Conservation (phyloP, 192 early-diverging fungal species). For the Podila clonocystis region DNA sequence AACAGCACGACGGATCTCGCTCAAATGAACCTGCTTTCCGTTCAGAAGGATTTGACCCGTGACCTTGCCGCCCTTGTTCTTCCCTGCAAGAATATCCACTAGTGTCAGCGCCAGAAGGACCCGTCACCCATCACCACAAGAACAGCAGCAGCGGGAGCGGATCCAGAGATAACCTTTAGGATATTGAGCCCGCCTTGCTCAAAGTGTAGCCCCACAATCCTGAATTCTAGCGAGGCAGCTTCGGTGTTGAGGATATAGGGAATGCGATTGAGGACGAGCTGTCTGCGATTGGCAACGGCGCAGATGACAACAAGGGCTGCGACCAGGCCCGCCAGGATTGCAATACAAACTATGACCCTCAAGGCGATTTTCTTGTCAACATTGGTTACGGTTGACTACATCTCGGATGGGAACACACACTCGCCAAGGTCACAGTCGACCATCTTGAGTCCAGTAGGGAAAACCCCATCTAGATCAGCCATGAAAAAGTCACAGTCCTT, state of each 20-base stretch:
- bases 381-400: background rate
- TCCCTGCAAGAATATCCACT: conserved; percentile 80
- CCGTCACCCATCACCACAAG: conserved; percentile 85
- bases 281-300: conserved; percentile 22
- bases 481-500: conserved; percentile 53
- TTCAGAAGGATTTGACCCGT: conserved; percentile 63
- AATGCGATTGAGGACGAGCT: conserved; percentile 8
- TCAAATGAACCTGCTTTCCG: conserved; percentile 48
- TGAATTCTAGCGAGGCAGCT: conserved; percentile 41
- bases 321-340: conserved; percentile 23
- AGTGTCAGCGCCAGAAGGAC: conserved; percentile 81
- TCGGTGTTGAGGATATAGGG: conserved; percentile 22
- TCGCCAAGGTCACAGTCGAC: conserved; percentile 61
- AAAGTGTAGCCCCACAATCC: conserved; percentile 38
- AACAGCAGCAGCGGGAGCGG: conserved; percentile 75
- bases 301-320: conserved; percentile 19
- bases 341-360: conserved; percentile 24
- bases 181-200: conserved; percentile 64
- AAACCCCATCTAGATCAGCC: conserved; percentile 56
- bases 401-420: conserved; percentile 59
- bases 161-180: conserved; percentile 75
- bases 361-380: conserved; percentile 6
- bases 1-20: conserved; percentile 69
- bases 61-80: conserved; percentile 64
- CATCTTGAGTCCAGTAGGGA: conserved; percentile 59